Conservation (phyloP, 2,329 filamentous ascomycete species). For the Clonostachys solani region DNA sequence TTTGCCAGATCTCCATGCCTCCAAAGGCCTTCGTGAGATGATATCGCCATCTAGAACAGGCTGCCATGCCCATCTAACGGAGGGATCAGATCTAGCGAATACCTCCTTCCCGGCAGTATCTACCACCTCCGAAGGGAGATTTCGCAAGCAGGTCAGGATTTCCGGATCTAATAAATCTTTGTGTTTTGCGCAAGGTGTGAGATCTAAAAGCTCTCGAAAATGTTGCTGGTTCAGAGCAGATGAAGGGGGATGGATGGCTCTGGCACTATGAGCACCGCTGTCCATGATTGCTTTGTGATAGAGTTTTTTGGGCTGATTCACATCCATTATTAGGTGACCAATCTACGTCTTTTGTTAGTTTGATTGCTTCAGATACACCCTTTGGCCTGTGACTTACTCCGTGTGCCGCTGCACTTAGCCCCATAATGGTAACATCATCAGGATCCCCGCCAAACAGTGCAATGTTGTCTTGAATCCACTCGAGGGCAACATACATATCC, state of each 20-base stretch:
- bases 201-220: constrained; percentile 18
- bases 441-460: constrained; percentile 43
- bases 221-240: constrained; percentile 18
- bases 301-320: constrained; percentile 20
- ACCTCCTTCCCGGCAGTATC: constrained; percentile 18
- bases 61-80: constrained; percentile 23
- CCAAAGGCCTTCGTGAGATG: constrained; percentile 19
- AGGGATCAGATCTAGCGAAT: constrained; percentile 16
- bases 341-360: constrained; percentile 4
- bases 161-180: constrained; percentile 15
- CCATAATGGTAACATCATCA: constrained; percentile 41
- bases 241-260: constrained; percentile 15
- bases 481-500: constrained; percentile 40
- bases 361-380: neutral
- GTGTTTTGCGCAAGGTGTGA: constrained; percentile 16
- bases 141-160: constrained; percentile 15
- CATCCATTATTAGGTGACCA: constrained; percentile 23
- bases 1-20: constrained; percentile 22
- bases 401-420: constrained; percentile 28
- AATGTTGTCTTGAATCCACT: constrained; percentile 50
- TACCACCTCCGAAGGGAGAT: constrained; percentile 13
- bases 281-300: constrained; percentile 25
- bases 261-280: constrained; percentile 20
- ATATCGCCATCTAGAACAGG: constrained; percentile 20
- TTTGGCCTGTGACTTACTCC: constrained; percentile 8